Evolutionary conservation across 1,139 yeast species (phyloP).

Genomic region (Diutina siamensis): DNA sequence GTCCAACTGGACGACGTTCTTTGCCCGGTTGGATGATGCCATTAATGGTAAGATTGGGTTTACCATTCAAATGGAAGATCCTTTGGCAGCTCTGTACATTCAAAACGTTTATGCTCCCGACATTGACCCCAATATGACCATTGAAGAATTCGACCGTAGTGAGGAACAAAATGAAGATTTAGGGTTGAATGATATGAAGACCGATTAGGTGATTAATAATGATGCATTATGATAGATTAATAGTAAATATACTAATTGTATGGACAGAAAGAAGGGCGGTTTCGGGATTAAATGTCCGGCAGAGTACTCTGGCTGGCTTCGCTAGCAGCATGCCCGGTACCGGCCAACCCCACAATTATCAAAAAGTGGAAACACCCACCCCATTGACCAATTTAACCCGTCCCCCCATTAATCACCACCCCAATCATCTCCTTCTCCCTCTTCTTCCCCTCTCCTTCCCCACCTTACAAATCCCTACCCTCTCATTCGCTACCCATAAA

Average conservation of each 20-base stretch:
- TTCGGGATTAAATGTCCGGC: too few relatives aligned
- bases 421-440: too few relatives aligned
- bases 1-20: constrained; percentile 71
- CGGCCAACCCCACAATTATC: too few relatives aligned
- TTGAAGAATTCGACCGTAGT: constrained; percentile 85
- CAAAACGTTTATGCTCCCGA: constrained; percentile 99
- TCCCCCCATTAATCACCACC: too few relatives aligned
- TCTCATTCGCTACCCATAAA: neutral
- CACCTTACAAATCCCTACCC: neutral
- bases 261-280: too few relatives aligned
- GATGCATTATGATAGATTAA: neutral
- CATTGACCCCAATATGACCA: constrained; percentile 86
- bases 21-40: constrained; percentile 69
- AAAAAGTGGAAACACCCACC: too few relatives aligned
- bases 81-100: constrained; percentile 87
- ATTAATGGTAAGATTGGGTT: constrained; percentile 72
- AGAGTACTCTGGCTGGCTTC: too few relatives aligned
- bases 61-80: constrained; percentile 85
- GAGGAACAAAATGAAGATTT: constrained; percentile 80
- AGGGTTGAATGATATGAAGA: constrained; percentile 75
- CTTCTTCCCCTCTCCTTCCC: neutral
- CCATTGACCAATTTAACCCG: too few relatives aligned
- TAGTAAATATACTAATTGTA: neutral
- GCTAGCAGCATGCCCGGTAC: too few relatives aligned
- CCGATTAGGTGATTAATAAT: constrained; percentile 17